Evolutionary conservation across 2,329 filamentous ascomycete species (phyloP).

Genomic region (Colletotrichum limetticola): DNA sequence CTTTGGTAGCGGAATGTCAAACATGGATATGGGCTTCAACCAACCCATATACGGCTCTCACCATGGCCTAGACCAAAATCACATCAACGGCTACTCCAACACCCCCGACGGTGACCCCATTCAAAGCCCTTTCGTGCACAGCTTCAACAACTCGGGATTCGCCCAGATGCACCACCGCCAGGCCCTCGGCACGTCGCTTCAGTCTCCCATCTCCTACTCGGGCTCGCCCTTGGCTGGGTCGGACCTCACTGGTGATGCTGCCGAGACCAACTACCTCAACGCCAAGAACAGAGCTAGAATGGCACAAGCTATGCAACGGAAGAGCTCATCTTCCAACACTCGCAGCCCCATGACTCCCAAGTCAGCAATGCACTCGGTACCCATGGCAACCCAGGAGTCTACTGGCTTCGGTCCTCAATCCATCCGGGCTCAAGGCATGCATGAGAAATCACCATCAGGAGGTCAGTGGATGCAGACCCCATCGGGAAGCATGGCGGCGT

Average conservation of each 20-base stretch:
- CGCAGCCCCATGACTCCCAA: constrained; percentile 88
- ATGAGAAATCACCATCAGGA: constrained; percentile 82
- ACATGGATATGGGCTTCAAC: constrained; percentile 66
- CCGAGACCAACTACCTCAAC: constrained; percentile 66
- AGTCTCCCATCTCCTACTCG: constrained; percentile 62
- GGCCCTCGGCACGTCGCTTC: constrained; percentile 64
- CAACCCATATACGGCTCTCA: constrained; percentile 65
- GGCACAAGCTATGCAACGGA: constrained; percentile 74
- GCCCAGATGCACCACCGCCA: constrained; percentile 72
- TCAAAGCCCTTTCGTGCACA: constrained; percentile 86
- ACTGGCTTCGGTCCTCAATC: constrained; percentile 80
- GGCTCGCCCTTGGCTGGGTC: constrained; percentile 60
- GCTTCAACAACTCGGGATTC: constrained; percentile 82
- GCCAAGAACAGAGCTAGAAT: constrained; percentile 69
- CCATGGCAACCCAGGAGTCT: constrained; percentile 75
- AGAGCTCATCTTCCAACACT: constrained; percentile 80
- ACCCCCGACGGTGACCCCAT: constrained; percentile 93
- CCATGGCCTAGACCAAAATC: constrained; percentile 72
- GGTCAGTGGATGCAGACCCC: constrained; percentile 91
- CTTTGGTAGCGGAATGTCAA: constrained; percentile 62
- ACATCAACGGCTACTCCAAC: constrained; percentile 86
- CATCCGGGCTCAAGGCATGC: constrained; percentile 75
- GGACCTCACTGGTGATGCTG: constrained; percentile 60
- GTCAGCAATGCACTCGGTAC: constrained; percentile 79
- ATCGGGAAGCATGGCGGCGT: constrained; percentile 80